phyloP scores from a whole-genome alignment of 768 basidiomycete genomes.

The Mycena albidolilacea region DNA sequence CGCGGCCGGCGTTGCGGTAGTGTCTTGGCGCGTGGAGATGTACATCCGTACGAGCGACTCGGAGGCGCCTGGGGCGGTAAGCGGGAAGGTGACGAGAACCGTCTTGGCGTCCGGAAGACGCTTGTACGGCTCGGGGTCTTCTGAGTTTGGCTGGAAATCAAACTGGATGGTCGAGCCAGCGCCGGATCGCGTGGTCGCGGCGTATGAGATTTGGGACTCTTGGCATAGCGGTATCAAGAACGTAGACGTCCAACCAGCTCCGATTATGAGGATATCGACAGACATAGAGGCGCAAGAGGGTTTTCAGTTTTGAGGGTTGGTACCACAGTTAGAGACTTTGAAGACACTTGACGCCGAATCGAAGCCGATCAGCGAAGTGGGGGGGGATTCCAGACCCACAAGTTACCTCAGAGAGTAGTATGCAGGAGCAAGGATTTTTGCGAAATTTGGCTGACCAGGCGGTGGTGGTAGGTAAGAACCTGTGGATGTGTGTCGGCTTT shows the following conservation, averaged over 20 bases:
- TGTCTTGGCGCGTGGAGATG: conserved; percentile 50
- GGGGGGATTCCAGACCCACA: not conserved
- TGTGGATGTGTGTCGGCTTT: no score
- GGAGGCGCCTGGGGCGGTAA: conserved; percentile 62
- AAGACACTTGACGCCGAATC: not conserved
- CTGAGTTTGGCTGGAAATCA: conserved; percentile 66
- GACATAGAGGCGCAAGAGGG: not conserved
- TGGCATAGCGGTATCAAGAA: conserved; percentile 72
- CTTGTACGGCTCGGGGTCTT: conserved; percentile 59
- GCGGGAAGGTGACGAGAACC: conserved; percentile 71
- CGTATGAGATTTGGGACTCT: conserved; percentile 56
- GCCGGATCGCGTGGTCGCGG: conserved; percentile 71
- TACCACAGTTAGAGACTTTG: no score
- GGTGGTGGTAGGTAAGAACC: no score
- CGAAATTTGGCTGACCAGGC: not conserved
- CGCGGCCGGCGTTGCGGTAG: conserved; percentile 41
- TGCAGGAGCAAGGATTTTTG: not conserved
- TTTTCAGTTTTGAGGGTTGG: not conserved
- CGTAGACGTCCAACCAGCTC: conserved; percentile 76
- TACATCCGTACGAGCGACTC: conserved; percentile 64
- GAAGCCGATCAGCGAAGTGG: not conserved
- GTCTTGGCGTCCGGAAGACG: conserved; percentile 67
- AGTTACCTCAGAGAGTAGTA: not conserved
- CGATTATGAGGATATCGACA: conserved; percentile 73
- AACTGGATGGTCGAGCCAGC: conserved; percentile 66